These are phyloP conservation scores for Chenopodium berlandieri DNA, from an alignment of 148 eudicot genomes.

Conservation along the genomic window DNA sequence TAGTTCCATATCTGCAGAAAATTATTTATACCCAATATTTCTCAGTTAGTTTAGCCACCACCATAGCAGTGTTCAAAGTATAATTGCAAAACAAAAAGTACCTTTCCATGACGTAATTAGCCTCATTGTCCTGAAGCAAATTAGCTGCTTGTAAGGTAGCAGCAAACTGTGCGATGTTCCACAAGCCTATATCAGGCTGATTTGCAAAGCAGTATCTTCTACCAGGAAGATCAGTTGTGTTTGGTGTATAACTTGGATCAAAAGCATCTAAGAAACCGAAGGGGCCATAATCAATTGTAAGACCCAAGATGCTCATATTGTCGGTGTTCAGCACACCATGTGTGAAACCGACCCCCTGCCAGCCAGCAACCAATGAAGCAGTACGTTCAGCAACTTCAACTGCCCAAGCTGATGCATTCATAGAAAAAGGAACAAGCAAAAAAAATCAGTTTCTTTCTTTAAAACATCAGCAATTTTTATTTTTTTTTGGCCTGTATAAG, in stretches of 20 bases:
- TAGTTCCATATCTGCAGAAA: conserved; percentile 81
- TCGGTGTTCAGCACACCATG: conserved; percentile 99
- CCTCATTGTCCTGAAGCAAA: conserved; percentile 75
- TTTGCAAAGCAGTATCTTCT: conserved; percentile 98
- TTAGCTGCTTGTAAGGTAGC: conserved; percentile 86
- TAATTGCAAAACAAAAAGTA: conserved; percentile 20
- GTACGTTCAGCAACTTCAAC: conserved; percentile 99
- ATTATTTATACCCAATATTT: conserved; percentile 4
- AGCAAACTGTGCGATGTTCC: conserved; percentile 91
- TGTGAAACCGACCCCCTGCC: conserved; percentile 99
- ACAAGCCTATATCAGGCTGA: conserved; percentile 97
- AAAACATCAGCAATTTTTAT: too few species aligned
- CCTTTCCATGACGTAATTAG: conserved; percentile 94
- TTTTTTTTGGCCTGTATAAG: background rate
- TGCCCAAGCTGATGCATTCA: conserved; percentile 75
- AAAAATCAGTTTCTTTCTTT: background rate
- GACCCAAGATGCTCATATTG: conserved; percentile 97
- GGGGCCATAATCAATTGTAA: conserved; percentile 98
- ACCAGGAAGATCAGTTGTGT: conserved; percentile 98
- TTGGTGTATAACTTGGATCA: conserved; percentile 98
- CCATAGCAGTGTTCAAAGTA: background rate
- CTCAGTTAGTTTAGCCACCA: conserved; percentile 3
- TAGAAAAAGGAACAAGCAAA: conserved; percentile 23
- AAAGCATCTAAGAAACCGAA: conserved; percentile 99
- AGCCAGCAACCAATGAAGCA: conserved; percentile 85